Conservation (phyloP, 768 basidiomycete genomes). For the Amanita molliuscula region DNA sequence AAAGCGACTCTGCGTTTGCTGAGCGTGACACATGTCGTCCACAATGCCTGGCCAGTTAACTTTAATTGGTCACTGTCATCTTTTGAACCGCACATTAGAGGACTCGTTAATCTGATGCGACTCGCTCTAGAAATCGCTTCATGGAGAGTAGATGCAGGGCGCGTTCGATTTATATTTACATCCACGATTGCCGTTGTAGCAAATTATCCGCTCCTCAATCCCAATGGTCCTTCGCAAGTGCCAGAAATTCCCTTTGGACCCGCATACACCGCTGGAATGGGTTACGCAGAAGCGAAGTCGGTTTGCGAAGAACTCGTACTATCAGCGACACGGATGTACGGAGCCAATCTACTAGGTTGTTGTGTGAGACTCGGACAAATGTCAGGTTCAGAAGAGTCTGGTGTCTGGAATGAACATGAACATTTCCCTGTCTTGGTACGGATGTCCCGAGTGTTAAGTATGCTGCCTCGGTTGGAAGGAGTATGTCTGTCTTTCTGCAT, state of each 20-base stretch:
- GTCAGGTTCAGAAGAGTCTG: conserved; percentile 25
- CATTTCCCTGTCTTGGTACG: conserved; percentile 25
- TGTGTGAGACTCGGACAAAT: conserved; percentile 26
- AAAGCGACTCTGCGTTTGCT: conserved; percentile 19
- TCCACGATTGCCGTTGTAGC: conserved; percentile 26
- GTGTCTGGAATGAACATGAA: conserved; percentile 27
- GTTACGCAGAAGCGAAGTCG: conserved; percentile 28
- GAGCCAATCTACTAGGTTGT: conserved; percentile 13
- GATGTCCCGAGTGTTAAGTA: conserved; percentile 17
- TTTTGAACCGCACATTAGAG: conserved; percentile 30
- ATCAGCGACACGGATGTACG: conserved; percentile 19
- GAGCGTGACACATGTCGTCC: conserved; percentile 19
- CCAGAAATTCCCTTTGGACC: conserved; percentile 22
- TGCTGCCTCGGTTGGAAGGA: conserved; percentile 20
- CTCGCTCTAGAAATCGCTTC: conserved; percentile 15
- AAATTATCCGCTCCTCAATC: conserved; percentile 18
- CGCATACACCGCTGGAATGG: conserved; percentile 15
- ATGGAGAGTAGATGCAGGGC: conserved; percentile 10
- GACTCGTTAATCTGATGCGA: conserved; percentile 21
- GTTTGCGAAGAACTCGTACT: conserved; percentile 23
- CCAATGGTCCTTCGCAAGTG: conserved; percentile 18
- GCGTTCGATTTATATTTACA: conserved; percentile 24
- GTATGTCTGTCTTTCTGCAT: conserved; percentile 12
- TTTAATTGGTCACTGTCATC: conserved; percentile 31
- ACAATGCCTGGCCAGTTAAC: conserved; percentile 35